Evolutionary conservation across 306 rosid species (phyloP), one percentile per base, ranked within the genome.

Genomic region (Cicer bijugum): DNA sequence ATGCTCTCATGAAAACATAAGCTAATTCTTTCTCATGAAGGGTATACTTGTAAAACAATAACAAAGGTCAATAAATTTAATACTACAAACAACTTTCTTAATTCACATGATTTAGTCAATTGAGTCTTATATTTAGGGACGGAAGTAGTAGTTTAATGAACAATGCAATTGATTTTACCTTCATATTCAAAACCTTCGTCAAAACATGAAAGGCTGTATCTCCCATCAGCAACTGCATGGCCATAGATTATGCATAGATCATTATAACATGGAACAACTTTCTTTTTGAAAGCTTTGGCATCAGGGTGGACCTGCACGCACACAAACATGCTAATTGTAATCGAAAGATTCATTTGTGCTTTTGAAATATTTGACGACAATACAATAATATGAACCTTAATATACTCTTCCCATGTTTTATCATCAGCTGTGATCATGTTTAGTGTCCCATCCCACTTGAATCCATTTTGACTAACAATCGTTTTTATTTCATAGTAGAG

Each of bases 211-310:
- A 87, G 86, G 72, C 88, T 84, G 64, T 82, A 84, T 84, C 90
- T 87, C 75, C 90, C 90, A 75, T 87, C 90, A 44, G 90, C 90
- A 77, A 87, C 66, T 67, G 90, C 64, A 72, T 87, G 84, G 62
- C 86, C 88, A 80, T 74, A 87, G 59, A 87, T 78, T 75, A 77
- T 84, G 85, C 86, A 82, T 81, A 87, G 57, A 71, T 84, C 85
- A 23, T 80, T 57, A 75, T 84, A 84, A 71, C 76, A 38, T 28
- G 85, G 83, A 78, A 78, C 53, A 5, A 58, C 77, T 75, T 62
- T 75, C 39, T 77, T 75, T 68, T 75, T 84, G 75, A 82, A 80
- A 9, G 78, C 59, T 56, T 74, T 85, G 37, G 75, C 78, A 69
- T 84, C 88, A 9, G 88, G 86, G 71, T 80, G 82, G 75, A 37